These are phyloP conservation scores for Aspergillus calidoustus DNA, from an alignment of 2,329 filamentous ascomycete genomes.

Conservation along the genomic window DNA sequence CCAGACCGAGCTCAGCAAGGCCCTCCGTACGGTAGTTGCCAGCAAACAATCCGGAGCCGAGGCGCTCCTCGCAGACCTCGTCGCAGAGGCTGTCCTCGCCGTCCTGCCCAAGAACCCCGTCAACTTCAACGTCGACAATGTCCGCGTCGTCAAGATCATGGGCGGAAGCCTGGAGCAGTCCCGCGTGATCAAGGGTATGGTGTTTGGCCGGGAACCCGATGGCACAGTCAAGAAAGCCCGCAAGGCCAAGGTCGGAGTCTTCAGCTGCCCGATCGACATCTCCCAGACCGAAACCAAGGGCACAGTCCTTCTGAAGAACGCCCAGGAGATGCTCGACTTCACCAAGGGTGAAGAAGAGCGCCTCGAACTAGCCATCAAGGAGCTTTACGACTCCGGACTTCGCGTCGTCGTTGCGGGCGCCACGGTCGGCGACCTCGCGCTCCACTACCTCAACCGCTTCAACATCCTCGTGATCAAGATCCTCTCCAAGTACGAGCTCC, in stretches of 20 bases:
- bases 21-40: slow-evolving; percentile 90
- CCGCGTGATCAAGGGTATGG: slow-evolving; percentile 95
- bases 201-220: slow-evolving; percentile 94
- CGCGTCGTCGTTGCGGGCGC: slow-evolving; percentile 90
- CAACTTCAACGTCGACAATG: slow-evolving; percentile 99
- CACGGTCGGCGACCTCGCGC: slow-evolving; percentile 91
- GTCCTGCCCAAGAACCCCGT: slow-evolving; percentile 93
- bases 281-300: slow-evolving; percentile 99
- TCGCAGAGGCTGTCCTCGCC: slow-evolving; percentile 80
- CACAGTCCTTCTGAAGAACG: slow-evolving; percentile 93
- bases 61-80: slow-evolving; percentile 81
- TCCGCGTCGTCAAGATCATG: slow-evolving; percentile 99
- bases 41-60: slow-evolving; percentile 97
- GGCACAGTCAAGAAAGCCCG: slow-evolving; percentile 86
- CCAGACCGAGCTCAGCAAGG: slow-evolving; percentile 86
- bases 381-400: slow-evolving; percentile 90
- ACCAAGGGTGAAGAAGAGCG: slow-evolving; percentile 95
- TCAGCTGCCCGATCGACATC: slow-evolving; percentile 92
- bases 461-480: slow-evolving; percentile 96
- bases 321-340: slow-evolving; percentile 98
- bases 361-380: slow-evolving; percentile 89
- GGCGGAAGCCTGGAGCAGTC: slow-evolving; percentile 94
- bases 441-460: slow-evolving; percentile 98
- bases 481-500: slow-evolving; percentile 96
- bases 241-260: slow-evolving; percentile 96